A percentile compares a stretch with the other conserved stretches of the same genome.
Conservation (phyloP, 1,284 basidiomycete genomes). For the Meripilus lineatus region DNA sequence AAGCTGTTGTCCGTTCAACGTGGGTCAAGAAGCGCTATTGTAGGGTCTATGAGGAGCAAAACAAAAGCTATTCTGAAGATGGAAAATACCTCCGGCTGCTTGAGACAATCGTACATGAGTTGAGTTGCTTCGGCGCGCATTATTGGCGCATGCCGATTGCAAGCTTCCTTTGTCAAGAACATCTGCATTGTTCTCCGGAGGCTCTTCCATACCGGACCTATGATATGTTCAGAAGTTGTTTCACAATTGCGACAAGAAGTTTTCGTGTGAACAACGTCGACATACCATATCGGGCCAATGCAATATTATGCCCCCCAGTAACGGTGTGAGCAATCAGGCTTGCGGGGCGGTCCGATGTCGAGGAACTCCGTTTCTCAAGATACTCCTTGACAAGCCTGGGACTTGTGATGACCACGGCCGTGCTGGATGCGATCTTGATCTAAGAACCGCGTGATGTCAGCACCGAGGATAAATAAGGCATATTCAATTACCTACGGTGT, state of each 20-base stretch:
- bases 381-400: slow-evolving; percentile 21
- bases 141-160: slow-evolving; percentile 20
- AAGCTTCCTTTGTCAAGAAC: slow-evolving; percentile 25
- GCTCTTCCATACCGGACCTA: slow-evolving; percentile 26
- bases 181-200: slow-evolving; percentile 25
- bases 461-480: not conserved
- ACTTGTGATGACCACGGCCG: slow-evolving; percentile 22
- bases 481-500: slow-evolving; percentile 1
- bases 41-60: too few species aligned
- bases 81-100: slow-evolving; percentile 24
- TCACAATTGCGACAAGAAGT: too few species aligned
- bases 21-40: slow-evolving; percentile 24
- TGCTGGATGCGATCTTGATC: slow-evolving; percentile 22
- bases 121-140: slow-evolving; percentile 30
- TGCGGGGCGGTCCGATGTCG: slow-evolving; percentile 8
- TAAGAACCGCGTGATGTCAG: not conserved
- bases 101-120: slow-evolving; percentile 28
- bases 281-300: slow-evolving; percentile 20
- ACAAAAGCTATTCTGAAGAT: not conserved
- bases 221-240: too few species aligned
- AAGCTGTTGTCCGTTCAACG: slow-evolving; percentile 23
- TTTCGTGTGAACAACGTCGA: slow-evolving; percentile 3
- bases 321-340: not conserved
- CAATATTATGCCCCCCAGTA: slow-evolving; percentile 3
- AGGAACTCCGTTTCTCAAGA: slow-evolving; percentile 21